Evolutionary conservation across 805 yeast genomes (phyloP), one percentile per base, ranked within the genome.

Genomic region (Candida argentea): DNA sequence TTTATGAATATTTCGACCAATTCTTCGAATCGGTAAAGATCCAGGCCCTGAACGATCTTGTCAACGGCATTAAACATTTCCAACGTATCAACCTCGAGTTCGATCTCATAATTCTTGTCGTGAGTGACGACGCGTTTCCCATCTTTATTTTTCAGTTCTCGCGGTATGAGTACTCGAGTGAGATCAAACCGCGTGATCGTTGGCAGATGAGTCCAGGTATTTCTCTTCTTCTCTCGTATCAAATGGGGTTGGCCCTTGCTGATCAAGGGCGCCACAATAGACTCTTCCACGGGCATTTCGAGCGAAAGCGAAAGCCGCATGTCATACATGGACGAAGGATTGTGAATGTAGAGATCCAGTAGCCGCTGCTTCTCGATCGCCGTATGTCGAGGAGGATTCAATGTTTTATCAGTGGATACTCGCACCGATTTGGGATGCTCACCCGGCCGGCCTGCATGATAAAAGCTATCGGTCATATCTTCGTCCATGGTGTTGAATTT

Each of bases 321-420:
- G 53, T 86, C 96, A 46, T 76, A 77, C 52, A 75, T 64, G 18
- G 81, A 72, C 37, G 81, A 77, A 4, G 95, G 95, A 30, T 79
- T 68, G 43, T 71, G 76, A 13, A 86, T 61, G 42, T 72, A 67
- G 31, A 87, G 51, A 46, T 80, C 85, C 2, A 84, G 70, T n/a
- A 85, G 56, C 30, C 89, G 65, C 39, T 72, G 69, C 46, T 86
- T 86, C 35, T 74, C 75, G 29, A 86, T 80, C 24, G 77, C 77
- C 18, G 73, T 75, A 28, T 75, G 73, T 40, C 93, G 63, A 6
- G 77, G 76, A 0, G 91, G 81, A 29, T 65, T 65, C 25, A 70
- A 60, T 23, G 36, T 35, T 35, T 61, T 61, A 49, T 82, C 91
- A 30, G 73, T 67, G 9, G 86, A 70, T 31, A 82, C 68, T 44